Base-by-base conservation (phyloP, 768 basidiomycete species). In the Leucosporidium yakuticum region DNA sequence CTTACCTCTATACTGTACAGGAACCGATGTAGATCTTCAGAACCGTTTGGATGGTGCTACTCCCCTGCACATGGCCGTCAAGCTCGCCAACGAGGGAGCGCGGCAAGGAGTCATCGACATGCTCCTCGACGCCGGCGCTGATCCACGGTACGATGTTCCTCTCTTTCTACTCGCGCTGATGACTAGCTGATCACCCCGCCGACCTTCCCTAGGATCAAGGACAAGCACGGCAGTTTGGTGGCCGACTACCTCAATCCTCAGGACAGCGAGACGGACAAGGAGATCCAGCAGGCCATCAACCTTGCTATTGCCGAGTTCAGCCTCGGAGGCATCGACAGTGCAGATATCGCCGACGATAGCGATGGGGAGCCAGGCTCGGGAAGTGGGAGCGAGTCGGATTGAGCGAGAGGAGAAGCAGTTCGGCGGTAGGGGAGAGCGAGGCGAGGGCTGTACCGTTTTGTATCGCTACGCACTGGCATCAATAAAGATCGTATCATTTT, bases 11-110 rank as follows among this genome's bases (percentile, higher is more conserved):
- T 25, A 4, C n/a, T n/a, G 7, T 25, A 15, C 60, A 61, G 60
- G 82, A 6, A 91, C 89, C 79, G 90, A 91, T 75, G 89, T 91
- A 60, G 90, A 93, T 77, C 85, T 85, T 23, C 81, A 84, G 74
- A 91, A 91, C 78, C 82, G 82, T 25, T 75, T 88, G 34, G 85
- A 87, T 58, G 83, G 83, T 14, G 85, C 85, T 11, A 92, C 91
- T 0, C 91, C 91, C 5, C 81, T 93, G 21, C 90, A 91, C 77
- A 82, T 90, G 31, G 90, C 89, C 12, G 75, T 79, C 23, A 74
- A 77, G 67, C 78, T 88, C 12, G 80, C 84, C 44, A 81, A 87
- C 68, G 77, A 77, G 2, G 87, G 85, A 34, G 76, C 85, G 27
- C 79, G 88, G 56, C 75, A 78, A 58, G 79, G 81, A 57, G 80